These are phyloP conservation scores for Pisolithus albus DNA, from an alignment of 768 basidiomycete genomes.

Conservation along the genomic window DNA sequence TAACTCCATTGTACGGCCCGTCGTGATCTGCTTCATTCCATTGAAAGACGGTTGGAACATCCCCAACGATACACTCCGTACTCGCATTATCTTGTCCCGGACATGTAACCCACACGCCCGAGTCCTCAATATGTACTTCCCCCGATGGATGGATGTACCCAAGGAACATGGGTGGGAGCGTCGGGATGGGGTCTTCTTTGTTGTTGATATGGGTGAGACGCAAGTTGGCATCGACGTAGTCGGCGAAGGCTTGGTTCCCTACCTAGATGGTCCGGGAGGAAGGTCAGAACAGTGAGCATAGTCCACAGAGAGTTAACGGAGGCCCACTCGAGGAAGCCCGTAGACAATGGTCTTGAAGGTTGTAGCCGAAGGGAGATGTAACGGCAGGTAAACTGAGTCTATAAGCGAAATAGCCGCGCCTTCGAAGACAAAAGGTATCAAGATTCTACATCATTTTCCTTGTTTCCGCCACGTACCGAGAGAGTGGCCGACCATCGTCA, in stretches of 20 bases:
- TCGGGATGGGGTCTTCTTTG: conserved; percentile 35
- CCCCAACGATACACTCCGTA: conserved; percentile 18
- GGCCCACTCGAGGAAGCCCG: conserved; percentile 31
- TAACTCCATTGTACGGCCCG: conserved; percentile 30
- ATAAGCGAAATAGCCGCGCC: conserved; percentile 35
- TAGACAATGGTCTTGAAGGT: conserved; percentile 27
- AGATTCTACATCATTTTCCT: background rate
- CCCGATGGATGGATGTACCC: conserved; percentile 35
- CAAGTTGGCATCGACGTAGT: conserved; percentile 44
- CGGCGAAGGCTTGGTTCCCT: conserved; percentile 56
- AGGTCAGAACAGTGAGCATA: background rate
- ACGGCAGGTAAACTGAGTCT: conserved; percentile 34
- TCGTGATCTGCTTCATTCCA: conserved; percentile 39
- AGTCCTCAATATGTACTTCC: conserved; percentile 40
- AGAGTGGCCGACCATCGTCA: conserved; percentile 43
- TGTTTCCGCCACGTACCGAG: conserved; percentile 19
- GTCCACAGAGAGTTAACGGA: background rate
- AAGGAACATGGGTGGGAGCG: conserved; percentile 28
- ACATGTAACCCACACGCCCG: conserved; percentile 46
- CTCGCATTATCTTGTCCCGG: conserved; percentile 58
- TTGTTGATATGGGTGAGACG: conserved; percentile 53
- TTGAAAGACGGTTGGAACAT: conserved; percentile 36
- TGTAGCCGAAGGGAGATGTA: conserved; percentile 29
- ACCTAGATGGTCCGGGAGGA: conserved; percentile 19
- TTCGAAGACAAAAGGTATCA: background rate